A percentile compares a stretch with the other conserved stretches of the same genome.
Evolutionary conservation across 2,329 filamentous ascomycete genomes (phyloP).

Genomic region (Exutisphaerella laricina): DNA sequence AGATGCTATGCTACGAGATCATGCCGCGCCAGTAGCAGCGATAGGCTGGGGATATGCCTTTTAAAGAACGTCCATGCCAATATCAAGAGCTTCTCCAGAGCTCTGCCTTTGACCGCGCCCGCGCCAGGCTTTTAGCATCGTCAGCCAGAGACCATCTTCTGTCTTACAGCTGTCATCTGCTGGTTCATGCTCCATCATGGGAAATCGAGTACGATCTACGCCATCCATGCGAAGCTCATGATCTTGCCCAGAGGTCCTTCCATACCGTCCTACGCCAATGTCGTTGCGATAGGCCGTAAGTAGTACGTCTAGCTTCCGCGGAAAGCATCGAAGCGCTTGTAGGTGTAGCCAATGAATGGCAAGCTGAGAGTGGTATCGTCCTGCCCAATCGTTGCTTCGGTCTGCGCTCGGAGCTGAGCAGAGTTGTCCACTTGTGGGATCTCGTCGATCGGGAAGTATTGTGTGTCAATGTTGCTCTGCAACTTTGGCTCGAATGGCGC

Average conservation of each 20-base stretch:
- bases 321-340: conserved; percentile 86
- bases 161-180: not conserved
- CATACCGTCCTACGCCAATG: not conserved
- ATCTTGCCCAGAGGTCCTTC: conserved; percentile 1
- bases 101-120: not conserved
- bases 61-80: not conserved
- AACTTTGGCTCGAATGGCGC: conserved; percentile 95
- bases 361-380: conserved; percentile 91
- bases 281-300: not conserved
- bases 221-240: conserved; percentile 5
- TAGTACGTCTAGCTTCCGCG: conserved; percentile 30
- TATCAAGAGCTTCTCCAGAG: not conserved
- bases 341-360: conserved; percentile 94
- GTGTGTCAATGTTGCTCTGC: conserved; percentile 88
- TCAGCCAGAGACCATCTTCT: not conserved
- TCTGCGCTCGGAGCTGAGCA: conserved; percentile 78
- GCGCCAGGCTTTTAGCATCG: not conserved
- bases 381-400: conserved; percentile 63
- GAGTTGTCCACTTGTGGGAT: conserved; percentile 95
- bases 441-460: conserved; percentile 98
- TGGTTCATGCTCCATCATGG: conserved; percentile 10
- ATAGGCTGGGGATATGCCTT: no score
- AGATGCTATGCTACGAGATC: conserved; percentile 1
- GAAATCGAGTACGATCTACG: conserved; percentile 9
- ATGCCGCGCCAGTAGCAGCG: conserved; percentile 1